A percentile compares a stretch with the other conserved stretches of the same genome.
Evolutionary conservation across 257 asterid genomes (phyloP).

Genomic region (Plectranthus barbatus): DNA sequence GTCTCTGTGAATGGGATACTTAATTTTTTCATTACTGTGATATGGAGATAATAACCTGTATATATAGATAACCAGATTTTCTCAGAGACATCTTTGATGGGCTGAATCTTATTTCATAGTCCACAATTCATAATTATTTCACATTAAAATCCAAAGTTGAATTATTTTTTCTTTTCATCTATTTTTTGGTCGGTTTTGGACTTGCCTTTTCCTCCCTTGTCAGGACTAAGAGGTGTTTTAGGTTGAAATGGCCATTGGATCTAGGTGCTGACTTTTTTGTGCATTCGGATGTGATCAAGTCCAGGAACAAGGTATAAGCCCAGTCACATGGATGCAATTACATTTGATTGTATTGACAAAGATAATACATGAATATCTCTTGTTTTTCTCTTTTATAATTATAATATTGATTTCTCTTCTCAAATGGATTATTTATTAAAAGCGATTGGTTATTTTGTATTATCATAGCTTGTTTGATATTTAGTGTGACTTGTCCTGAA

Average conservation of each 20-base stretch:
- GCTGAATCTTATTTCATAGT: background rate
- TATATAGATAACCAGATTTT: background rate
- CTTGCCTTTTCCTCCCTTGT: slow-evolving; percentile 5
- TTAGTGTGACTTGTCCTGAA: background rate
- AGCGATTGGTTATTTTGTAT: background rate
- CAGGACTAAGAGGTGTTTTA: slow-evolving; percentile 19
- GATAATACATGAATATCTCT: background rate
- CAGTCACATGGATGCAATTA: background rate
- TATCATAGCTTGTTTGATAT: background rate
- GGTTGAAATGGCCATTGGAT: slow-evolving; percentile 16
- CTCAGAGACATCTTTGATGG: background rate
- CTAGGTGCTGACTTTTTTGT: slow-evolving; percentile 12
- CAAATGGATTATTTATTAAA: background rate
- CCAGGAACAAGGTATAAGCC: slow-evolving; percentile 14
- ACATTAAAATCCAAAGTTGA: background rate
- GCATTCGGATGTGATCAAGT: slow-evolving; percentile 18
- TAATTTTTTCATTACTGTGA: background rate
- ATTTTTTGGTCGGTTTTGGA: background rate
- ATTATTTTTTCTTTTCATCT: background rate
- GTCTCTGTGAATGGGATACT: background rate
- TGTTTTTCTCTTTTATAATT: background rate
- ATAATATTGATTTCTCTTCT: background rate
- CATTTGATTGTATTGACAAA: background rate
- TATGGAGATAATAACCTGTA: background rate
- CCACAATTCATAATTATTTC: background rate